These are phyloP conservation scores for Hymenoscyphus fructigenus DNA, from an alignment of 2,329 filamentous ascomycete species.

Conservation along the genomic window DNA sequence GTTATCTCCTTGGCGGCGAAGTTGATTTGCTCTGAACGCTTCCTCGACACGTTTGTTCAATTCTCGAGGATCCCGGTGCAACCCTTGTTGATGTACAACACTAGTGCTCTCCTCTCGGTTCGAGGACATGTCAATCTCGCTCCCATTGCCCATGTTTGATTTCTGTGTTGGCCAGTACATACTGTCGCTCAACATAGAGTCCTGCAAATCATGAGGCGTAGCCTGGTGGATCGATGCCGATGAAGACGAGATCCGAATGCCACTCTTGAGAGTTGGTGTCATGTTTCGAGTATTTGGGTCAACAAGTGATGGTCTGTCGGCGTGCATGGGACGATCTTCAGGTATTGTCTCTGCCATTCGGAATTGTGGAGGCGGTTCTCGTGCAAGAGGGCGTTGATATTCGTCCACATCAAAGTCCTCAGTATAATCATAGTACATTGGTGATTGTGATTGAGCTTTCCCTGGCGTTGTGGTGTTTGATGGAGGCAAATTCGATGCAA, in stretches of 20 bases:
- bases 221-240: conserved; percentile 15
- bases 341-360: conserved; percentile 33
- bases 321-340: conserved; percentile 31
- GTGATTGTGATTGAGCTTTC: conserved; percentile 29
- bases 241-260: conserved; percentile 22
- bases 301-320: conserved; percentile 17
- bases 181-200: background rate
- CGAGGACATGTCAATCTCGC: background rate
- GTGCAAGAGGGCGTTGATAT: conserved; percentile 17
- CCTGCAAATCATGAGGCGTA: background rate
- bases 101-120: background rate
- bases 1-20: background rate
- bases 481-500: conserved; percentile 17
- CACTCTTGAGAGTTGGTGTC: conserved; percentile 12
- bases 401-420: conserved; percentile 36
- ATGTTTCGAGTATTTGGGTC: conserved; percentile 8
- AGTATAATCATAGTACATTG: conserved; percentile 38
- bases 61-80: conserved; percentile 27
- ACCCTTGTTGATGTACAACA: background rate
- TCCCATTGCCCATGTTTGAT: background rate
- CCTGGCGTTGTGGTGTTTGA: conserved; percentile 33
- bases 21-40: conserved; percentile 27
- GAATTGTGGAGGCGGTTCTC: conserved; percentile 32
- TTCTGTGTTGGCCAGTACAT: conserved; percentile 8
- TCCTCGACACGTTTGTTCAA: conserved; percentile 29